Evolutionary conservation across 306 rosid genomes (phyloP), one percentile per base, ranked within the genome.

Genomic region (Dryas drummondii): DNA sequence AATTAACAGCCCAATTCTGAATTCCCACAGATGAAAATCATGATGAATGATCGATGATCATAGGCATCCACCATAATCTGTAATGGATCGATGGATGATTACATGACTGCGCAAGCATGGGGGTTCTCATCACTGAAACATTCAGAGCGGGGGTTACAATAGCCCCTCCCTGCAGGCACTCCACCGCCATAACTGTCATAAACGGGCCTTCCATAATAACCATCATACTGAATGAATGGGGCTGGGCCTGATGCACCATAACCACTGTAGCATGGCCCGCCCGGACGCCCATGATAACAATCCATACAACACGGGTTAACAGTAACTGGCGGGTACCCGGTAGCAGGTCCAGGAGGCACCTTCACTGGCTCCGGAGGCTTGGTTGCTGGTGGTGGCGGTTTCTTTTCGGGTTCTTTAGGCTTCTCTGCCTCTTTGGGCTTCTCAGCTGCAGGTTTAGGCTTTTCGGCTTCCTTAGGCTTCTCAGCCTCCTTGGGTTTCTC

Each of bases 51-150:
- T 32, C 37, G 37, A 32, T 32, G 2, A 2, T 32, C 2, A 32
- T 32, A 32, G 37, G 2, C 37, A 32, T 32, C 2, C 37, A 32
- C 37, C 37, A 32, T 32, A 32, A 32, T 32, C 37, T 32, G 37
- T 32, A 32, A 32, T 32, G 37, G 37, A 32, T 32, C 37, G 37
- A 32, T 32, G 2, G 37, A 32, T 32, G 2, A 32, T 32, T 32
- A 32, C 37, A 32, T 32, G 37, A 32, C 3, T 49, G 73, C 27
- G 74, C 98, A 87, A 6, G 78, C 90, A 0, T 67, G 0, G 2
- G 87, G 41, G 45, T 84, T 86, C 64, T 88, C 90, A 15, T 90
- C 92, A 55, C 79, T 85, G 57, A 81, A 72, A 49, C 83, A 85
- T 32, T 87, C 87, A 14, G 86, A 71, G 1, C 76, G 89, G 57